A percentile compares a stretch with the other conserved stretches of the same genome.
Conservation (phyloP, 306 rosid genomes). For the Begonia masoniana region DNA sequence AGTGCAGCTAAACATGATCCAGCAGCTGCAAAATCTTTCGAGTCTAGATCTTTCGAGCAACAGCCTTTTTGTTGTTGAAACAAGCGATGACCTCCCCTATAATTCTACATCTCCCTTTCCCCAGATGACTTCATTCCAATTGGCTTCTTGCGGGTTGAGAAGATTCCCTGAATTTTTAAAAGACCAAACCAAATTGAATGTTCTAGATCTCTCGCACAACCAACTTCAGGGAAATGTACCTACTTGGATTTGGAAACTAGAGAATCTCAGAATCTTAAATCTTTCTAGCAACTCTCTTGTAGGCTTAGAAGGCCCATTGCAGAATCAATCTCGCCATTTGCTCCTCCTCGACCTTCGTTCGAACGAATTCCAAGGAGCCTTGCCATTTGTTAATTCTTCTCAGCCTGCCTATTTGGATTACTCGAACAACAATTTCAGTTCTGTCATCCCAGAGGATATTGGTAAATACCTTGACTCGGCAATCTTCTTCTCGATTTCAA, state of each 20-base stretch:
- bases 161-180: constrained; percentile 22
- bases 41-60: constrained; percentile 34
- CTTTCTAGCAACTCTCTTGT: constrained; percentile 5
- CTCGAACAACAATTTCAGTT: constrained; percentile 26
- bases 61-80: constrained; percentile 2
- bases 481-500: constrained; percentile 6
- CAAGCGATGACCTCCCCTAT: not conserved
- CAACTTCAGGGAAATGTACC: constrained; percentile 28
- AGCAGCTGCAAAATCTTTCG: constrained; percentile 8
- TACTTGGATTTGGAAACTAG: constrained; percentile 32
- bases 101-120: constrained; percentile 6
- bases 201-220: constrained; percentile 39
- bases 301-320: not conserved
- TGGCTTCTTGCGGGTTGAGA: constrained; percentile 23
- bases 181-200: not conserved
- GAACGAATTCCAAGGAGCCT: constrained; percentile 22
- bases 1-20: constrained; percentile 5
- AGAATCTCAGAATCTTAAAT: not conserved
- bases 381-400: constrained; percentile 7
- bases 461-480: not conserved
- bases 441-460: constrained; percentile 5
- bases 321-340: not conserved
- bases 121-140: not conserved
- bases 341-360: constrained; percentile 17
- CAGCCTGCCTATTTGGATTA: constrained; percentile 2